phyloP scores from a whole-genome alignment of 2,329 filamentous ascomycete genomes.

The Stagonosporopsis cucurbitacearum region DNA sequence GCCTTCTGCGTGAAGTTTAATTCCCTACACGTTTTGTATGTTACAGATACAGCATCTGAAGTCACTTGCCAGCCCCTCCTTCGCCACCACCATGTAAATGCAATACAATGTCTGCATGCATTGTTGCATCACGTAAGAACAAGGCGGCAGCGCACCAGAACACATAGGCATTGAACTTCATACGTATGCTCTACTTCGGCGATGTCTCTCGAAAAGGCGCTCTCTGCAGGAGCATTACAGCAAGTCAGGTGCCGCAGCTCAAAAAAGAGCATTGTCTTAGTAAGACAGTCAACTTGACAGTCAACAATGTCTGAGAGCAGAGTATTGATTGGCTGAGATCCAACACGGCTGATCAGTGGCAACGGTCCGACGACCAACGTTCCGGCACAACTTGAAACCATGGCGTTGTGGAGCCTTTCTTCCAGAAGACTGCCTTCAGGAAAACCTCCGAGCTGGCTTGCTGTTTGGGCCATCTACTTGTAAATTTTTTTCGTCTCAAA shows the following conservation, averaged over 20 bases:
- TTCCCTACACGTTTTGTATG: too few relatives aligned
- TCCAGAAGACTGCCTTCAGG: conserved; percentile 21
- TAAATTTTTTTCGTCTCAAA: not conserved
- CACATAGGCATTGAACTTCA: not conserved
- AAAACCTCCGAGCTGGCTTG: conserved; percentile 18
- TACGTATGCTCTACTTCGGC: not conserved
- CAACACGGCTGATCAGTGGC: not conserved
- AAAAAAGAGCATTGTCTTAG: not conserved
- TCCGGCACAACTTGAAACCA: conserved; percentile 25
- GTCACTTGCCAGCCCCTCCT: not conserved
- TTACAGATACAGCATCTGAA: too few relatives aligned
- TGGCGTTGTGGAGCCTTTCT: conserved; percentile 18
- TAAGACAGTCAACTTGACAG: not conserved
- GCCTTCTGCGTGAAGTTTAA: too few relatives aligned
- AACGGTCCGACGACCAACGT: conserved; percentile 17
- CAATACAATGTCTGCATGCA: not conserved
- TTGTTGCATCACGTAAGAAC: conserved; percentile 2
- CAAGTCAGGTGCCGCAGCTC: not conserved
- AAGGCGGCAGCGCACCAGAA: not conserved
- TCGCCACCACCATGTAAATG: conserved; percentile 3
- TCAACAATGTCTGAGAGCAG: not conserved
- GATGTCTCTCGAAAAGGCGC: not conserved
- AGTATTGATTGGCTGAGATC: not conserved
- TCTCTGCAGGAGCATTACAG: not conserved
- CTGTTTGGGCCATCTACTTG: not conserved